Evolutionary conservation across 1,139 yeast species (phyloP).

Genomic region (Hemisphaericaspora subhashii): DNA sequence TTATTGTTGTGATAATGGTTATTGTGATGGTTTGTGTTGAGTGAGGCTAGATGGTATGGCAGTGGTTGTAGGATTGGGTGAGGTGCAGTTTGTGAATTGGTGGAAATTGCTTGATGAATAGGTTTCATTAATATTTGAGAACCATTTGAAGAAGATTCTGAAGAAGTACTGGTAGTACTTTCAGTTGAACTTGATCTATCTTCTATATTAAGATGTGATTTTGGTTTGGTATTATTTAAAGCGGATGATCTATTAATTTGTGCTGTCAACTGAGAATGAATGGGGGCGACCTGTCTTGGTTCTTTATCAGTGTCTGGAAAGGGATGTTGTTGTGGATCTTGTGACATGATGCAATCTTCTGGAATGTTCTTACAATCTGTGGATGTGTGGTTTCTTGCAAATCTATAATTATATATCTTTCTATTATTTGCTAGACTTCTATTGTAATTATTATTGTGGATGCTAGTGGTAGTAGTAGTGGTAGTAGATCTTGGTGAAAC

Average conservation of each 20-base stretch:
- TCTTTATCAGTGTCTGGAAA: not conserved
- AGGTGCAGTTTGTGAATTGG: not conserved
- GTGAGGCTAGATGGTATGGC: conserved; percentile 9
- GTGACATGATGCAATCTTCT: not conserved
- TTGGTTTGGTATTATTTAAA: not conserved
- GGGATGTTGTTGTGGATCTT: not conserved
- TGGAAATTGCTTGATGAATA: not conserved
- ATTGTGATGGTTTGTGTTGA: not conserved
- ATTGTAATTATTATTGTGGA: not conserved
- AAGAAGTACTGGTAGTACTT: conserved; percentile 5
- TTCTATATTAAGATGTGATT: conserved; percentile 3
- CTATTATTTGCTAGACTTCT: too few relatives aligned
- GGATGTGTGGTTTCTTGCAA: too few relatives aligned
- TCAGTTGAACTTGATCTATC: conserved; percentile 3
- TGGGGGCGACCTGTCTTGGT: not conserved
- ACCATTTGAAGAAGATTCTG: conserved; percentile 2
- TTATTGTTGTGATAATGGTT: too few relatives aligned
- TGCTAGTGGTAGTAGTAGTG: not conserved
- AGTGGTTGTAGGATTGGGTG: conserved; percentile 9
- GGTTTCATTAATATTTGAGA: conserved; percentile 3
- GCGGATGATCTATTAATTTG: conserved; percentile 6
- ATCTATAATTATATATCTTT: not conserved
- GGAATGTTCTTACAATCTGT: not conserved
- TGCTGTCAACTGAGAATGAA: conserved; percentile 9
- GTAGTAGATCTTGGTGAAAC: conserved; percentile 1